Conservation (phyloP, 192 early-diverging fungal genomes). For the Umbelopsis sp. region DNA sequence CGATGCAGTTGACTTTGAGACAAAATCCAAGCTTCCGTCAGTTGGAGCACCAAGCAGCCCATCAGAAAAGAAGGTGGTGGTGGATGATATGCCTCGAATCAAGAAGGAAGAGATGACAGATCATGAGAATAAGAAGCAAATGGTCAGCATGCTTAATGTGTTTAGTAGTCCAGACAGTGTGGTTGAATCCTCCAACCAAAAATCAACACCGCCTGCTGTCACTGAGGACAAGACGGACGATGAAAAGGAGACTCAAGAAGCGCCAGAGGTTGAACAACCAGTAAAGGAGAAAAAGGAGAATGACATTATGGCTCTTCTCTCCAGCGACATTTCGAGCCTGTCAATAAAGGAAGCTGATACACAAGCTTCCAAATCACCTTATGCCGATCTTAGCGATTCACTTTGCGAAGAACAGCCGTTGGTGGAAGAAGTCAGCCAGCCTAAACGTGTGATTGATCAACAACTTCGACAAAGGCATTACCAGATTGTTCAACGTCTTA, state of each 20-base stretch:
- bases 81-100: conserved; percentile 1
- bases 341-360: not conserved
- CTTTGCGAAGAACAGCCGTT: not conserved
- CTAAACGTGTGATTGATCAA: not conserved
- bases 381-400: not conserved
- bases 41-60: not conserved
- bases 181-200: not conserved
- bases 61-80: not conserved
- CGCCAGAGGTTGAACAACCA: not conserved
- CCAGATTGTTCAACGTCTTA: not conserved
- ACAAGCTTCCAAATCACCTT: not conserved
- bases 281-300: not conserved
- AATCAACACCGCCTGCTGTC: not conserved
- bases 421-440: too few species aligned
- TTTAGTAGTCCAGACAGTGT: not conserved
- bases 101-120: conserved; percentile 14
- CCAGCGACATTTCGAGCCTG: conserved; percentile 3
- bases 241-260: not conserved
- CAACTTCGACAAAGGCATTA: conserved; percentile 9
- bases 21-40: not conserved
- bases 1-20: conserved; percentile 1
- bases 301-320: not conserved
- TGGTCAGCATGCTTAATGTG: conserved; percentile 10
- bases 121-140: conserved; percentile 17
- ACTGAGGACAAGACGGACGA: too few species aligned